Evolutionary conservation across 148 eudicot genomes (phyloP), one percentile per base, ranked within the genome.

Genomic region (Fallopia convolvulus): DNA sequence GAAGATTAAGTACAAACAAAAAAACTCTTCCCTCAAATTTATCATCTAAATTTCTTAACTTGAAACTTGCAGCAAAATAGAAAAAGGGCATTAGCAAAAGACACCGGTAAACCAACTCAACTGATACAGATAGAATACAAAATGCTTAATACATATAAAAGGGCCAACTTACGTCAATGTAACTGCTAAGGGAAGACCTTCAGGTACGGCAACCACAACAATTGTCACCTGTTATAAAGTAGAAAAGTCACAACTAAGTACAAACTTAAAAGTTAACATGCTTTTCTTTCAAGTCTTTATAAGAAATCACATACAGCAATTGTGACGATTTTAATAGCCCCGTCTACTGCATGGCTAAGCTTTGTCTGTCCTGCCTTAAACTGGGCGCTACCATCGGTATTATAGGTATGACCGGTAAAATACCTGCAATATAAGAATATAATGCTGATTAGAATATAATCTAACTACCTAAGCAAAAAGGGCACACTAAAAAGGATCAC

Each of bases 141-240:
- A 58, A 20, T 58, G 65, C 65, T 58, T 6, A 58, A 58, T 33
- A 6, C 5, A 20, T 33, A 17, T 17, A 46, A 46, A 10, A 23
- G 9, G 55, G 75, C 60, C 78, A 30, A 84, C 99, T 87, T 88
- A 95, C 99, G 99, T 95, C 79, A 95, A 85, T 7, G 99, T 95
- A 77, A 95, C 99, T 56, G 99, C 99, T 74, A 95, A 87, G 20
- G 99, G 97, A 83, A 95, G 99, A 75, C 99, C 99, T 89, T 95
- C 99, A 33, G 99, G 99, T 72, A 95, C 97, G 32, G 97, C 97
- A 79, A 95, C 97, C 55, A 95, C 97, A 52, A 95, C 99, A 75
- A 95, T 95, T 68, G 97, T 95, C 78, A 92, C 99, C 99, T 95
- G 86, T 10, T 87, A 81, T 52, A 60, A 36, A 26, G 83, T 83